Base-by-base conservation (phyloP, 2,329 filamentous ascomycete genomes). In the Fusarium goolgardi region DNA sequence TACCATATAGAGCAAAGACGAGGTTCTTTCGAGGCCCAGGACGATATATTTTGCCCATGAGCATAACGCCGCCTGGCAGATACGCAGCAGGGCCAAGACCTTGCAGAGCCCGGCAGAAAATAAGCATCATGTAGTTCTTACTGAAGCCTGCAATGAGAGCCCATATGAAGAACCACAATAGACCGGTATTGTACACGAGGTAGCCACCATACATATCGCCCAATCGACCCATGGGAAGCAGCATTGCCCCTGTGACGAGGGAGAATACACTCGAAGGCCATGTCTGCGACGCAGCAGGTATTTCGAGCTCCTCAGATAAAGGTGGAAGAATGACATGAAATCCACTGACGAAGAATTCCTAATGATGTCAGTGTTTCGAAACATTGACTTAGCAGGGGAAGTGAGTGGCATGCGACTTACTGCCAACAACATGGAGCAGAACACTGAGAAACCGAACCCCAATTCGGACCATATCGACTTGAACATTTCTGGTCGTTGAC, bases 81-180 rank as follows among this genome's bases (percentile, higher is more conserved):
- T 91, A 92, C 0, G 91, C 90, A 1, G 91, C 90, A 2, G 90
- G 85, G 1, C 91, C 92, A 12, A 95, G 78, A 0, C 92, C 92
- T 76, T 93, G 91, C 43, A 94, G 79, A 11, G 91, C 91, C 53
- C 92, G 89, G 74, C 89, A 91, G 55, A 91, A 81, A 69, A 93
- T 90, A 64, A 94, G 82, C 88, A 93, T 91, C 51, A 87, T 76
- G 62, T 89, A 85, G 77, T 86, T 90, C 55, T 81, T 80, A 60
- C 88, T 89, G 78, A 94, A 92, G 13, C 91, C 92, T 18, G 85
- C 86, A 55, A 93, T 80, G 54, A 94, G 78, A 12, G 87, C 89
- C 87, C 91, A 94, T 37, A 90, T 65, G 10, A 87, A 76, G 51
- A 93, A 85, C 92, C 91, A 91, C 40, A 80, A 66, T 29, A 88